Evolutionary conservation across 2,329 filamentous ascomycete species (phyloP).

Genomic region (Fusarium siculi): DNA sequence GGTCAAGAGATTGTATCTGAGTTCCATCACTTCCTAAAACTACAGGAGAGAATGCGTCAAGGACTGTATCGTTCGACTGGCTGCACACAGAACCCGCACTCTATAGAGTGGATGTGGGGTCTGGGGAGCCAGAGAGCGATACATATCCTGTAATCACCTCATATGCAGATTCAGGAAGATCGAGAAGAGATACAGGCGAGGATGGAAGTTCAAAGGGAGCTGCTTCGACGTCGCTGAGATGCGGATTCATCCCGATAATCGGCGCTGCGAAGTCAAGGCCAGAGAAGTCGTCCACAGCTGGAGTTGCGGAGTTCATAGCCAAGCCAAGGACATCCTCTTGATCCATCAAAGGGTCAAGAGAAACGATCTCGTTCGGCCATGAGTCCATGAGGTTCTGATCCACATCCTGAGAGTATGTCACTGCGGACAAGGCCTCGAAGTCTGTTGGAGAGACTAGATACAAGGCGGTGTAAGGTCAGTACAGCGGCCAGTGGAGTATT

Average conservation of each 20-base stretch:
- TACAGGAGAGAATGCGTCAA: neutral
- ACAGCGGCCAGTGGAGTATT: constrained; percentile 8
- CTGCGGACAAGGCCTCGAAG: neutral
- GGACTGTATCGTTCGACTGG: neutral
- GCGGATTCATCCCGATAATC: neutral
- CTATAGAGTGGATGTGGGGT: constrained; percentile 26
- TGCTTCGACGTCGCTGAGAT: neutral
- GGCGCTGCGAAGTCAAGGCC: neutral
- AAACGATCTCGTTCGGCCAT: neutral
- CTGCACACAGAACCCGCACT: constrained; percentile 4
- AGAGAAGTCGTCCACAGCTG: neutral
- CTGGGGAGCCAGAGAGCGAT: constrained; percentile 7
- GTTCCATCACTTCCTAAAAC: neutral
- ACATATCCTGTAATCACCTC: neutral
- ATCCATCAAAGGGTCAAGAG: neutral
- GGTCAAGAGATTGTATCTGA: neutral
- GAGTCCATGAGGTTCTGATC: constrained; percentile 1
- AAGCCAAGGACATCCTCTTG: neutral
- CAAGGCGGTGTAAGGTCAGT: constrained; percentile 11
- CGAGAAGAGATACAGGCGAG: neutral
- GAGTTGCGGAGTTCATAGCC: neutral
- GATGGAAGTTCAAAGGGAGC: neutral
- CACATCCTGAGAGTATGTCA: constrained; percentile 12
- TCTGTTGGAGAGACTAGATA: constrained; percentile 11
- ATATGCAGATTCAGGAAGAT: neutral